These are phyloP conservation scores for Tricholoma matsutake DNA, from an alignment of 768 basidiomycete genomes.

Conservation along the genomic window DNA sequence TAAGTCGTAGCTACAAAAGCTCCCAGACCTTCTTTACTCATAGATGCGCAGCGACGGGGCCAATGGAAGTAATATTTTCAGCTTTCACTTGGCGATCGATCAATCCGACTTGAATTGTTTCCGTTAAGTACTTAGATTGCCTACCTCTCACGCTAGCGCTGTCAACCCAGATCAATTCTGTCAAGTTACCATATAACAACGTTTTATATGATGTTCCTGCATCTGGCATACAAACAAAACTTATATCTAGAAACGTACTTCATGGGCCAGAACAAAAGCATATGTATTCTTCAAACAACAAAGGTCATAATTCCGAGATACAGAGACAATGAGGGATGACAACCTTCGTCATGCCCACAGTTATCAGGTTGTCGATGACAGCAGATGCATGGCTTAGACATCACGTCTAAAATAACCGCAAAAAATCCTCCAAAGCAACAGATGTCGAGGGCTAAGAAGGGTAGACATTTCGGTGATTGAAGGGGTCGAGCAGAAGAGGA, in stretches of 20 bases:
- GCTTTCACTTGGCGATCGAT: no score
- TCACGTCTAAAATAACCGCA: no score
- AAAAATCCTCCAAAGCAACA: not conserved
- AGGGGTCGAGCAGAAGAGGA: constrained; percentile 2
- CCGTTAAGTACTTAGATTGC: not conserved
- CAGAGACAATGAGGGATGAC: not conserved
- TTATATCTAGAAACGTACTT: not conserved
- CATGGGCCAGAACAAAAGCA: not conserved
- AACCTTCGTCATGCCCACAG: not conserved
- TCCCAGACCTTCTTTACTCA: not conserved
- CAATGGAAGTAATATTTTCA: not conserved
- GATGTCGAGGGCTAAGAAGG: not conserved
- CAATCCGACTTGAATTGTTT: no score
- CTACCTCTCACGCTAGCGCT: not conserved
- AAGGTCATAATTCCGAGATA: not conserved
- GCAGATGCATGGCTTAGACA: not conserved
- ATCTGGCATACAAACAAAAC: not conserved
- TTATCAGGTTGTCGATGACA: not conserved
- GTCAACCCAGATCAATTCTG: no score
- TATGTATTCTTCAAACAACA: not conserved
- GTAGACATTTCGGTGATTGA: constrained; percentile 3
- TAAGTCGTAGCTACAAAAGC: not conserved
- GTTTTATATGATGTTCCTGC: not conserved
- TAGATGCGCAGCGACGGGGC: not conserved
- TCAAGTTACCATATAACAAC: no score